Evolutionary conservation across 805 yeast species (phyloP).

Genomic region (Starmerella etchellsii): DNA sequence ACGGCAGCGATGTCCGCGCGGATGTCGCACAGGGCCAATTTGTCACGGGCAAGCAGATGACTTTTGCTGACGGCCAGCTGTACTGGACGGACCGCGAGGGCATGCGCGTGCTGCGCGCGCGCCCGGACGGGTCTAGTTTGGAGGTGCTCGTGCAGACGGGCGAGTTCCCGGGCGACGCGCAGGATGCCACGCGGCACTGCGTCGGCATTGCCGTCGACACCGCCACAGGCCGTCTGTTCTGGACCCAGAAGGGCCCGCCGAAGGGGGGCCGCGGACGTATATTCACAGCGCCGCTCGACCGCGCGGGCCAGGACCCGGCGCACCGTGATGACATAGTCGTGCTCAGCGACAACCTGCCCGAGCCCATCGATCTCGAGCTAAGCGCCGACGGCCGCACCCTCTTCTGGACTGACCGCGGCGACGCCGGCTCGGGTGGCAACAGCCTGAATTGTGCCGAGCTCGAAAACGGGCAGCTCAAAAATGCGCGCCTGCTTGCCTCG

Average conservation of each 20-base stretch:
- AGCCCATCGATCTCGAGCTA: slow-evolving; percentile 1
- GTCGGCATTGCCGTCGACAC: not conserved
- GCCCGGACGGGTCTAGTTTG: not conserved
- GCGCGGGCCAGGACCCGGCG: too few relatives aligned
- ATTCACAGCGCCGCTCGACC: not conserved
- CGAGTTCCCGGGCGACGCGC: not conserved
- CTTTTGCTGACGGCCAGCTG: not conserved
- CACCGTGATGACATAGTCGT: not conserved
- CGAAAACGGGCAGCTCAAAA: not conserved
- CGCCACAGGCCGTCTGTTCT: not conserved
- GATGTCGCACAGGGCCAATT: not conserved
- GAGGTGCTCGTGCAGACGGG: not conserved
- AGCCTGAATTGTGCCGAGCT: not conserved
- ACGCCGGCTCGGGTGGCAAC: not conserved
- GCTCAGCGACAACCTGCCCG: not conserved
- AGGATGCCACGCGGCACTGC: not conserved
- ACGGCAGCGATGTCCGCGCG: not conserved
- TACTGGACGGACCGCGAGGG: slow-evolving; percentile 1
- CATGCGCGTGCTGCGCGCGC: not conserved
- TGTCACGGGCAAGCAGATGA: not conserved
- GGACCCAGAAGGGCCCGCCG: slow-evolving; percentile 2
- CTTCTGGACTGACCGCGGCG: slow-evolving; percentile 2
- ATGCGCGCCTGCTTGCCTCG: not conserved
- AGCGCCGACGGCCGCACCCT: not conserved
- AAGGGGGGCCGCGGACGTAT: not conserved